Evolutionary conservation across 495 filamentous ascomycete genomes (phyloP).

Genomic region (Penicillium chermesinum): DNA sequence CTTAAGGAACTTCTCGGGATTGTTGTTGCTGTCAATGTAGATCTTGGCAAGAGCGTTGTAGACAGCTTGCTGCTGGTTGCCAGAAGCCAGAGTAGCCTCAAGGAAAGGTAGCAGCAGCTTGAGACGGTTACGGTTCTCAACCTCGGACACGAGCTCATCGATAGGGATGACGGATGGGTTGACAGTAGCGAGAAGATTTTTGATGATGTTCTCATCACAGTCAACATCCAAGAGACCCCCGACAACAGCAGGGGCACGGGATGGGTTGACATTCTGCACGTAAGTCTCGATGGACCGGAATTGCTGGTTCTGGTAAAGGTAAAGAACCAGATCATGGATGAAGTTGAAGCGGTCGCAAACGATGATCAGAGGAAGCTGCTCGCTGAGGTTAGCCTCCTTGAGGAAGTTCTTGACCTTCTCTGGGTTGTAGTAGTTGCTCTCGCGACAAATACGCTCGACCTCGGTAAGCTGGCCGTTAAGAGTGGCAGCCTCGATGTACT

Average conservation of each 20-base stretch:
- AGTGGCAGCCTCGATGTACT: conserved; percentile 97
- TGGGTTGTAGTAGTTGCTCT: conserved; percentile 90
- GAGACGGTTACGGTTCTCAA: conserved; percentile 89
- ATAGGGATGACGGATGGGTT: conserved; percentile 84
- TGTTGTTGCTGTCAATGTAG: conserved; percentile 99
- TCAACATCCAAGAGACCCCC: conserved; percentile 96
- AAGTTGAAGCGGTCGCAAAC: conserved; percentile 99
- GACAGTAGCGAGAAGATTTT: conserved; percentile 83
- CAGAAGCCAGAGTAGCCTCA: conserved; percentile 81
- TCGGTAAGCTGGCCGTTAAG: conserved; percentile 87
- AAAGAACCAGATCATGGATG: conserved; percentile 92
- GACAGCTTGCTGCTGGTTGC: conserved; percentile 96
- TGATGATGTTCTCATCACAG: conserved; percentile 94
- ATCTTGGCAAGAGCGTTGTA: conserved; percentile 99
- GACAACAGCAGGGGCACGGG: conserved; percentile 88
- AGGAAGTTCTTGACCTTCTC: conserved; percentile 99
- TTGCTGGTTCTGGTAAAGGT: conserved; percentile 98
- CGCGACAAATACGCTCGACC: conserved; percentile 94
- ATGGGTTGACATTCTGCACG: conserved; percentile 96
- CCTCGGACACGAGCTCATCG: conserved; percentile 90
- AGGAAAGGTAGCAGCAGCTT: conserved; percentile 97
- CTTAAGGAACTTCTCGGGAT: conserved; percentile 96
- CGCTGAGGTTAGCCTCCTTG: conserved; percentile 87
- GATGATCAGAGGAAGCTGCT: conserved; percentile 95
- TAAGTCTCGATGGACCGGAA: conserved; percentile 99